phyloP scores from a whole-genome alignment of 768 basidiomycete genomes.

The Amanita polypyramis region DNA sequence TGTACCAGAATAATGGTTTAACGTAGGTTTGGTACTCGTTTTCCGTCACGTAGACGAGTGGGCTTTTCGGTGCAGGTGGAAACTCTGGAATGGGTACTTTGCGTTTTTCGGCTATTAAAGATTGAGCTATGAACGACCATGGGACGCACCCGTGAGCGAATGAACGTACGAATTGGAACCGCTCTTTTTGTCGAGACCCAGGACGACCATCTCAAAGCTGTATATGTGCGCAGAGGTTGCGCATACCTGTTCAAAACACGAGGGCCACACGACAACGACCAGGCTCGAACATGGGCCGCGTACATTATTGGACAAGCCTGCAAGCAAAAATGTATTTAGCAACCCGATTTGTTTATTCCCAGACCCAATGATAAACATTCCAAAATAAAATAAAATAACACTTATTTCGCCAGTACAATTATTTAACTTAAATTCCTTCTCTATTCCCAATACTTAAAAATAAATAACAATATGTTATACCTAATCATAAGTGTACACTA shows the following conservation, averaged over 20 bases:
- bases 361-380: neutral
- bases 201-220: no score
- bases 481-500: neutral
- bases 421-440: neutral
- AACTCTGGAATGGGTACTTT: neutral
- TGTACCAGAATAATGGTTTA: neutral
- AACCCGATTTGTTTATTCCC: neutral
- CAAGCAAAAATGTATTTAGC: no score
- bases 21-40: neutral
- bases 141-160: neutral
- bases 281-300: no score
- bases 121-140: neutral
- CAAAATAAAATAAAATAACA: neutral
- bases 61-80: neutral
- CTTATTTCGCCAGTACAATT: no score
- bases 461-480: conserved; percentile 3
- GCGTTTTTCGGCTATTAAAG: neutral
- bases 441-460: neutral
- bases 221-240: no score
- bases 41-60: neutral
- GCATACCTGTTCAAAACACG: no score
- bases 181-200: neutral
- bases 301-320: no score
- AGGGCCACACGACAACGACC: no score
- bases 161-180: neutral